A percentile compares a stretch with the other conserved stretches of the same genome.
phyloP scores from a whole-genome alignment of 306 rosid genomes.

The Psophocarpus tetragonolobus region DNA sequence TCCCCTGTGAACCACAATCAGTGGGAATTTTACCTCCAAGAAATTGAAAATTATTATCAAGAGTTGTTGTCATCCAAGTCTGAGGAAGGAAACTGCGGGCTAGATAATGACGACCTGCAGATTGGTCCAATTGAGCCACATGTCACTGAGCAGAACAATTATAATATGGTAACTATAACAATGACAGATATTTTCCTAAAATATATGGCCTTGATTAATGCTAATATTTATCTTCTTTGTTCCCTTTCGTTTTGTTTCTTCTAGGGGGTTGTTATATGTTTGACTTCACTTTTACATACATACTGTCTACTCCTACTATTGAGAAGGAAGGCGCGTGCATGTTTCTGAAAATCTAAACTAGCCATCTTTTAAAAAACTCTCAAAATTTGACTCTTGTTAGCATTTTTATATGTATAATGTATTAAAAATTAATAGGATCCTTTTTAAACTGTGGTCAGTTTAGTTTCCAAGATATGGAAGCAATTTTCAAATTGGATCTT shows the following conservation, averaged over 20 bases:
- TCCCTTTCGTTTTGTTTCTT: conserved; percentile 39
- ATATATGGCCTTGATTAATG: conserved; percentile 44
- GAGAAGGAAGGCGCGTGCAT: background rate
- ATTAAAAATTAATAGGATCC: conserved; percentile 18
- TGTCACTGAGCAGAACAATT: conserved; percentile 39
- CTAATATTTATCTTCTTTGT: conserved; percentile 27
- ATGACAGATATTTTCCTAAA: conserved; percentile 35
- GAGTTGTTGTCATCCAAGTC: conserved; percentile 47
- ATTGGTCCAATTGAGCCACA: conserved; percentile 51
- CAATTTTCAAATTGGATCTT: conserved; percentile 26
- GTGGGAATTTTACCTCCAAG: conserved; percentile 64
- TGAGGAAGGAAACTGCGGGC: conserved; percentile 45
- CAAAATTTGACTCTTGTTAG: conserved; percentile 28
- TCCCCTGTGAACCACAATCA: conserved; percentile 44
- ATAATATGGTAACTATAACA: conserved; percentile 51
- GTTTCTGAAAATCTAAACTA: conserved; percentile 35
- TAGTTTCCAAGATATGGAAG: background rate
- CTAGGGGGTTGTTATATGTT: conserved; percentile 36
- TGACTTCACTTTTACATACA: conserved; percentile 11
- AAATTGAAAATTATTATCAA: conserved; percentile 62
- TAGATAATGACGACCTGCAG: conserved; percentile 36
- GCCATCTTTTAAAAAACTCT: background rate
- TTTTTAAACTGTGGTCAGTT: background rate
- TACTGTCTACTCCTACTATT: no score
- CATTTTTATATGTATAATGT: background rate